Evolutionary conservation across 371 early-diverging fungal genomes (phyloP), one percentile per base, ranked within the genome.

Genomic region (Syncephalastrum sp.): DNA sequence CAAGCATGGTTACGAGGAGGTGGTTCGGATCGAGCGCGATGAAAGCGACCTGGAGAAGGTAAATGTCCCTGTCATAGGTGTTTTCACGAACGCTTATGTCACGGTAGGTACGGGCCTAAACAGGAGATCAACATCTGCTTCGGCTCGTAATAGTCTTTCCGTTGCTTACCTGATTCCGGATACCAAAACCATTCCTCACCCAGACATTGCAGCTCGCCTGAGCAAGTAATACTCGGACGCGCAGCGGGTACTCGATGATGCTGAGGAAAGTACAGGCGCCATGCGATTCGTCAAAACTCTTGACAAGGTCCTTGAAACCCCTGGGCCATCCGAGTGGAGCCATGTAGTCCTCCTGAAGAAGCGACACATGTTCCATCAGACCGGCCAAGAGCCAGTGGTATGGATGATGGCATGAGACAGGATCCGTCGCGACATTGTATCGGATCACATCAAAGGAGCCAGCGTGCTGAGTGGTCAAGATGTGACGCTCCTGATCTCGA

Each of bases 191-290:
- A 66, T 98, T 98, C 53, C 98, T 78, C 15, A 98, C 95, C 98
- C 98, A 98, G 46, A 96, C 76, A 27, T 90, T 89, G 5, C 91
- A 90, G 13, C 88, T 87, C 56, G 96, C 92, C 72, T 98, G 98
- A 13, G 93, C 86, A 62, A 94, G 80, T 23, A 93, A 67, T 5
- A 86, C 89, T 42, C 75, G 52, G 4, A 70, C 65, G 60, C 94
- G 82, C 19, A 96, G 72, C 0, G 94, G 91, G 57, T 89, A 89
- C 55, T 96, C 97, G 38, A 94, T 69, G 13, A 69, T 60, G n/a
- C 63, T 54, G 56, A 78, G 55, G 41, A 74, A 67, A 17, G 59
- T 68, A 16, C 56, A 51, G 0, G 45, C 46, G 1, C 59, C 42
- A n/a, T 58, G 25, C 10, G 57, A 44, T n/a, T 66, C 62, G 16